Conservation (phyloP, 352 stramenopile species). For the Pythium phragmitis region DNA sequence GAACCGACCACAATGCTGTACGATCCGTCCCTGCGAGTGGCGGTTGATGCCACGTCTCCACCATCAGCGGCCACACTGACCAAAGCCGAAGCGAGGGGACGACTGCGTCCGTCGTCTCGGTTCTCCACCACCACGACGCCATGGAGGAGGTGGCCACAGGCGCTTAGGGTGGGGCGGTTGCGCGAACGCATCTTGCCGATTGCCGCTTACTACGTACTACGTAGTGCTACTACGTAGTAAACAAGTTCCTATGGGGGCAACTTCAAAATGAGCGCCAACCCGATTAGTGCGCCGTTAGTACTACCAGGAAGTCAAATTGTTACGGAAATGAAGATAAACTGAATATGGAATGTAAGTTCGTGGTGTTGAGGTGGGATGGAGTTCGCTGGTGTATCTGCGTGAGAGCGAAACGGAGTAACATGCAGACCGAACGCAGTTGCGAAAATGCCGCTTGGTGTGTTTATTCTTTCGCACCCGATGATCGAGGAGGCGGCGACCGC, state of each 20-base stretch:
- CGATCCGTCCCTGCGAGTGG: slow-evolving; percentile 15
- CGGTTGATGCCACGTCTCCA: not conserved
- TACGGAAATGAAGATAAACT: not conserved
- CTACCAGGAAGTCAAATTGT: slow-evolving; percentile 21
- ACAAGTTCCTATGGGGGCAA: slow-evolving; percentile 8
- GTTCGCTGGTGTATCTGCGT: slow-evolving; percentile 2
- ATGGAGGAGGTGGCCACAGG: slow-evolving; percentile 14
- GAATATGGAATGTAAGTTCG: not conserved
- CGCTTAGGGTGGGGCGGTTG: slow-evolving; percentile 6
- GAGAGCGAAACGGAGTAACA: slow-evolving; percentile 3
- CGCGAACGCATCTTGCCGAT: not conserved
- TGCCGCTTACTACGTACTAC: not conserved
- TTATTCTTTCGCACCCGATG: slow-evolving; percentile 21
- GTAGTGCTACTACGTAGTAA: not conserved
- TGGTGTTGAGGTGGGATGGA: not conserved
- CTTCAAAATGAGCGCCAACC: slow-evolving; percentile 9
- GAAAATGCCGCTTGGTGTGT: slow-evolving; percentile 4
- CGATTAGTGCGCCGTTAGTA: slow-evolving; percentile 13
- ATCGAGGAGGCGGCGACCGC: slow-evolving; percentile 23
- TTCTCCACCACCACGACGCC: slow-evolving; percentile 7
- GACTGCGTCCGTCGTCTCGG: not conserved
- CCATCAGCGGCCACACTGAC: slow-evolving; percentile 5
- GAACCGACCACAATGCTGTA: slow-evolving; percentile 18
- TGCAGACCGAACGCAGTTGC: slow-evolving; percentile 1
- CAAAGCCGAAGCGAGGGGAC: slow-evolving; percentile 3